Evolutionary conservation across 768 basidiomycete genomes (phyloP), one percentile per base, ranked within the genome.

Genomic region (Hysterangium stoloniferum): DNA sequence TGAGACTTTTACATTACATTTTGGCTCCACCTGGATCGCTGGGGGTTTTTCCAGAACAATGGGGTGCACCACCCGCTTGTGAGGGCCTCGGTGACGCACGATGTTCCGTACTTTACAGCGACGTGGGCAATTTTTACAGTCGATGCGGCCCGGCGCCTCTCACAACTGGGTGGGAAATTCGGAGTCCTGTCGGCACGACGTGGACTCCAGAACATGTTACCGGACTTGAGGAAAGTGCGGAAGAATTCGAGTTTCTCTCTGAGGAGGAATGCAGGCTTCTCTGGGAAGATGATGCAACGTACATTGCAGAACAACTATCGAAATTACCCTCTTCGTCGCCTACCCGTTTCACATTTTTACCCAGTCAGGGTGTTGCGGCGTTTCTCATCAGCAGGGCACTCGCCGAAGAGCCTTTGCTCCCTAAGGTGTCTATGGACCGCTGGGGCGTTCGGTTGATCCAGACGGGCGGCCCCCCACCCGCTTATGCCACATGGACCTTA

Each of bases 1-100:
- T 83, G 80, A 67, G 72, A 11, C 69, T 84, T 24, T 49, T 84
- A 25, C 81, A 84, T 58, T 75, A 73, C 70, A 70, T 77, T 9
- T 62, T 76, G 27, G 74, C 73, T 4, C 66, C 68, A 7, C 52
- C 52, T 27, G 54, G 60, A 60, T n/a, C 53, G 56, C 68, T 67
- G 54, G 67, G 59, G 7, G 41, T 45, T 45, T 71, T 68, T 66
- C 76, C 77, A 6, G 41, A 51, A 1, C 59, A 58, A 28, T 74
- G 70, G 71, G 77, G 77, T 17, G 46, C 61, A 2, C 71, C 74
- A 31, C 78, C 78, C 4, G 58, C 0, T 57, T 22, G 9, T 51
- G 36, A 55, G 1, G 60, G 59, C 1, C 59, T 65, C 1, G 71
- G 71, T 6, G 65, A 72, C 35, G 79, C 65, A 1, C 47, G 54